Conservation (phyloP, 2,329 filamentous ascomycete genomes). For the Ophiocordyceps camponoti-saundersi region DNA sequence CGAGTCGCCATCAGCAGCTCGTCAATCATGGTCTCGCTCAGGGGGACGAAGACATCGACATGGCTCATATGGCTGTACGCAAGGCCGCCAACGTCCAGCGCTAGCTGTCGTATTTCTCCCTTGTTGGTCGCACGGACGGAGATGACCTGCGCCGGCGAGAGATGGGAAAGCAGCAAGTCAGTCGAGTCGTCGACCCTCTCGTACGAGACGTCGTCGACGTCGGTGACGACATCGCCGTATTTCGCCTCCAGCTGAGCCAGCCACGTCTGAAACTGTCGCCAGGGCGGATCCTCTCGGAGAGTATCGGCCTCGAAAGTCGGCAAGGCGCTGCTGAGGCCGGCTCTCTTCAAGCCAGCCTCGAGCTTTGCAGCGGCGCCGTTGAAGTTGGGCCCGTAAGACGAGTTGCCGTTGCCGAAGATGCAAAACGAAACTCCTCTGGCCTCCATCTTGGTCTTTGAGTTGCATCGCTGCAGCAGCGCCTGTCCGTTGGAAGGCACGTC, state of each 20-base stretch:
- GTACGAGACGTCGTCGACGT: background rate
- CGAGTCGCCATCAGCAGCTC: background rate
- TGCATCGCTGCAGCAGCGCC: background rate
- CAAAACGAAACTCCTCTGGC: background rate
- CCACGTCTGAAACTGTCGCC: slow-evolving; percentile 1
- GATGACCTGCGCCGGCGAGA: slow-evolving; percentile 1
- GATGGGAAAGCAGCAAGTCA: background rate
- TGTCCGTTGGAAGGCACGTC: slow-evolving; percentile 1
- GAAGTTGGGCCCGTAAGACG: slow-evolving; percentile 1
- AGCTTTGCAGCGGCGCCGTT: slow-evolving; percentile 1
- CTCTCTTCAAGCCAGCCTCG: background rate
- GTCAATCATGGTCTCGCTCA: background rate
- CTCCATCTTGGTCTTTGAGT: background rate
- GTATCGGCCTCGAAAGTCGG: slow-evolving; percentile 1
- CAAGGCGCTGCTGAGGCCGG: background rate
- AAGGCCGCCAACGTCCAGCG: background rate
- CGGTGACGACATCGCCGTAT: background rate
- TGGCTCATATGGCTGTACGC: slow-evolving; percentile 2
- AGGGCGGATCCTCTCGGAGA: slow-evolving; percentile 1
- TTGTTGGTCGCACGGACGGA: background rate
- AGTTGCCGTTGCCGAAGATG: slow-evolving; percentile 2
- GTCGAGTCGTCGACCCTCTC: background rate
- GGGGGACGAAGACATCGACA: slow-evolving; percentile 1
- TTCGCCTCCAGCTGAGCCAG: background rate
- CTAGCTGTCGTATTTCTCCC: slow-evolving; percentile 1